Evolutionary conservation across 2,329 filamentous ascomycete species (phyloP), one percentile per base, ranked within the genome.

Genomic region (Hypoxylon sp.): DNA sequence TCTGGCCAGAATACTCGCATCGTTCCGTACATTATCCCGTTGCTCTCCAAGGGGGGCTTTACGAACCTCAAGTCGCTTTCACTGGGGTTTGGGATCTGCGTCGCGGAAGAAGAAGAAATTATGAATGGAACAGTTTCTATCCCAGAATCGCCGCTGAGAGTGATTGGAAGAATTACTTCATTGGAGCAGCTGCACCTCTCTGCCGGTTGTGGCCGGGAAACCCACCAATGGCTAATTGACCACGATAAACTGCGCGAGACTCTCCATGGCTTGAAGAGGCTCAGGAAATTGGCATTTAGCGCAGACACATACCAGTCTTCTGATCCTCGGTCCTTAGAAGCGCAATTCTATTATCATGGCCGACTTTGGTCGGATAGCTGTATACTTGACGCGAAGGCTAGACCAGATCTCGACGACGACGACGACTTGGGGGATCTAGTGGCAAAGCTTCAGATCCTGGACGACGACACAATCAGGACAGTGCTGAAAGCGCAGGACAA

Each of bases 61-160:
- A 16, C 16, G 16, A 45, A 30, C 29, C 52, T 65, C 8, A 59
- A 32, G 19, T 61, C 62, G 3, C 62, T 65, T 19, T 61, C 50
- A 9, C 25, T 65, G 19, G 12, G n/a, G 7, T 65, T 34, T 30
- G 47, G 60, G 51, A 7, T 21, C 14, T 37, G 29, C 25, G n/a
- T 19, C 8, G 3, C 2, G n/a, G 21, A 21, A 5, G 37, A 7
- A 46, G 2, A 25, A 19, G 5, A 8, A 3, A 11, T 21, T 19
- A 19, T 19, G 12, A 11, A 34, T 5, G 30, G 12, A 5, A 3
- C 12, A 4, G 30, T 14, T 45, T 29, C 25, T 3, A 16, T 29
- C 7, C n/a, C 47, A 6, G 3, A 14, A 1, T 6, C 5, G n/a
- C 5, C 29, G 9, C 12, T 51, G 16, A 2, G 7, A 5, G 29